These are phyloP conservation scores for Mycosphaerelloides madeirae DNA, from an alignment of 2,329 filamentous ascomycete genomes.

Conservation along the genomic window DNA sequence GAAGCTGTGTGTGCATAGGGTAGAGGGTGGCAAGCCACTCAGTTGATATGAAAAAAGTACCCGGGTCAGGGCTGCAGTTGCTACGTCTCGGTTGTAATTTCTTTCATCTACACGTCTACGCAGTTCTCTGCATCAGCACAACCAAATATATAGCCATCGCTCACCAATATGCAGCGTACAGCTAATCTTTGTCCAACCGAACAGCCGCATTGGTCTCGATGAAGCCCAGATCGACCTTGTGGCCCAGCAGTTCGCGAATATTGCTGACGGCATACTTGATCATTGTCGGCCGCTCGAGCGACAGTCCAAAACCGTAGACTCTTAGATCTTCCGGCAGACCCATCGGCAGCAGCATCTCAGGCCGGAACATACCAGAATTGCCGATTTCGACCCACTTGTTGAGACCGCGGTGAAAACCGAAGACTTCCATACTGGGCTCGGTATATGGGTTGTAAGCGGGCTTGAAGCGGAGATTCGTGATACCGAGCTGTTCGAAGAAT, in stretches of 20 bases:
- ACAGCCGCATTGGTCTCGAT: constrained; percentile 90
- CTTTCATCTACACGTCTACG: no score
- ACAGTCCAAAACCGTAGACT: constrained; percentile 91
- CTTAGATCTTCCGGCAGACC: constrained; percentile 85
- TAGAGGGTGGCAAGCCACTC: no score
- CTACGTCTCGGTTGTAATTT: no score
- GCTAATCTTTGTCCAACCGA: constrained; percentile 69
- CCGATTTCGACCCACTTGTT: constrained; percentile 11
- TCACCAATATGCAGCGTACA: no score
- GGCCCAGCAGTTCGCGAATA: constrained; percentile 85
- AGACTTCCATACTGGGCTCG: constrained; percentile 97
- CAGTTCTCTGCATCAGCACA: no score
- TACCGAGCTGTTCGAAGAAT: constrained; percentile 96
- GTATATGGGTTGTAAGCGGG: constrained; percentile 95
- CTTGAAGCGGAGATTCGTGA: constrained; percentile 84
- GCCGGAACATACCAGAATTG: constrained; percentile 79
- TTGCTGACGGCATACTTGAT: constrained; percentile 80
- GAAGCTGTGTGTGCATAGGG: no score
- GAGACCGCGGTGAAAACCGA: constrained; percentile 80
- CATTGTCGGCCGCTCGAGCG: constrained; percentile 93
- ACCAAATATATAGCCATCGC: no score
- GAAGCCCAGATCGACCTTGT: constrained; percentile 92
- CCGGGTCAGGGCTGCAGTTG: no score
- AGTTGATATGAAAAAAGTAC: no score
- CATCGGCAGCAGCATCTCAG: constrained; percentile 95